Conservation (phyloP, 306 rosid species). For the Vigna reflexopilosa region DNA sequence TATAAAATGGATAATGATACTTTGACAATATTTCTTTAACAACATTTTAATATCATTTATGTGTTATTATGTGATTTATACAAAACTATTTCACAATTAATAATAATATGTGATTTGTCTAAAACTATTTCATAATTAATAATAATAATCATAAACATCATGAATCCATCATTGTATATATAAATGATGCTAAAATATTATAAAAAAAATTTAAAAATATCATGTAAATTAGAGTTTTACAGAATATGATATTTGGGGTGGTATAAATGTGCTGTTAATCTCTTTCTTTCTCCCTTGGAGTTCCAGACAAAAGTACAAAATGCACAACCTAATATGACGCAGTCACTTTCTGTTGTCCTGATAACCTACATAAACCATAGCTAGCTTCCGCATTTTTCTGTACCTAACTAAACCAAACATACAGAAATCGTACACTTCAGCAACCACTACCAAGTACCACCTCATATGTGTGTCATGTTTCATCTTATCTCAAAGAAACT, state of each 20-base stretch:
- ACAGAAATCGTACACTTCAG: constrained; percentile 43
- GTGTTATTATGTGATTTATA: no score
- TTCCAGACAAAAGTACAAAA: not conserved
- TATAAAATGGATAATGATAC: no score
- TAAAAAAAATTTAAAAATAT: no score
- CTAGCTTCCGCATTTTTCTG: constrained; percentile 43
- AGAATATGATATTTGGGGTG: constrained; percentile 12
- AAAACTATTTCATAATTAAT: no score
- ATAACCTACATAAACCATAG: constrained; percentile 11
- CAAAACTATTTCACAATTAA: no score
- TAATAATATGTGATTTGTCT: no score
- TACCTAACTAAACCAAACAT: constrained; percentile 40
- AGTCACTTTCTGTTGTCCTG: constrained; percentile 20
- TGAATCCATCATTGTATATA: no score
- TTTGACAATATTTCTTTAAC: no score
- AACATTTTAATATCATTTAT: no score
- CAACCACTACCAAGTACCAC: constrained; percentile 3
- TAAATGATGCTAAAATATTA: no score
- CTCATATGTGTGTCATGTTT: not conserved
- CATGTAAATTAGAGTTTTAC: not conserved
- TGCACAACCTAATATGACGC: constrained; percentile 32
- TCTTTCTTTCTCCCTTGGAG: not conserved
- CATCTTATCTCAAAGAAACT: not conserved
- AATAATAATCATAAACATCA: no score
- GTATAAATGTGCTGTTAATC: not conserved